phyloP scores from a whole-genome alignment of 768 basidiomycete genomes.

The Rhodotorula taiwanensis region DNA sequence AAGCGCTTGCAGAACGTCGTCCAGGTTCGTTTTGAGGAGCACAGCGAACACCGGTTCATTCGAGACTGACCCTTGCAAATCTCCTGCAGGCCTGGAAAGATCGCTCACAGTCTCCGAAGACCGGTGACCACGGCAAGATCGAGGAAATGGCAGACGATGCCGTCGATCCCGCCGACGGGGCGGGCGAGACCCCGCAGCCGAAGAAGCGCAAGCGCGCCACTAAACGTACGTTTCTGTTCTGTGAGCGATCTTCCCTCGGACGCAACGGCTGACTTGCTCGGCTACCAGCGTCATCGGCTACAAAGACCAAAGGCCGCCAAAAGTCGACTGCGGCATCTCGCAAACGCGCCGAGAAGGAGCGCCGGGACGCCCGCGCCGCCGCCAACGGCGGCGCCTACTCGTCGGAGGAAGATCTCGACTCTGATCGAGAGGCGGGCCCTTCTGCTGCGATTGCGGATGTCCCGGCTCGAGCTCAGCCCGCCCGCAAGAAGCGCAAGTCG shows the following conservation, averaged over 20 bases:
- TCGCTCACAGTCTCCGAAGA: conserved; percentile 8
- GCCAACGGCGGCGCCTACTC: conserved; percentile 22
- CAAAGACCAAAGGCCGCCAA: background rate
- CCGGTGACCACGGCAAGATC: background rate
- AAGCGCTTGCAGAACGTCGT: conserved; percentile 38
- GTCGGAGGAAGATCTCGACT: conserved; percentile 17
- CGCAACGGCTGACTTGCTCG: background rate
- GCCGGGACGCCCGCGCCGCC: conserved; percentile 13
- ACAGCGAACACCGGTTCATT: background rate
- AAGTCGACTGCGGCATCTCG: conserved; percentile 15
- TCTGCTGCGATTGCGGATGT: no score
- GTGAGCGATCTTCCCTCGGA: background rate
- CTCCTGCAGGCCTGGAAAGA: conserved; percentile 23
- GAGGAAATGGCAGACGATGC: conserved; percentile 11
- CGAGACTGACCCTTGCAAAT: background rate
- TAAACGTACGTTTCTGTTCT: background rate
- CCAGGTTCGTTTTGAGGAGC: background rate
- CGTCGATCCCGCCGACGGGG: background rate
- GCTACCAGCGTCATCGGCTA: background rate
- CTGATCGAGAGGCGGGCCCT: background rate
- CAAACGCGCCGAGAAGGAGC: conserved; percentile 4
- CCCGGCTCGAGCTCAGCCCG: background rate
- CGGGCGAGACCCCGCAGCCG: background rate
- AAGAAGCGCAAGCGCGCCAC: conserved; percentile 10
- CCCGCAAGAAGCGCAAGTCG: conserved; percentile 4